Base-by-base conservation (phyloP, 2,329 filamentous ascomycete genomes). In the Alternaria hordeiaustralica region DNA sequence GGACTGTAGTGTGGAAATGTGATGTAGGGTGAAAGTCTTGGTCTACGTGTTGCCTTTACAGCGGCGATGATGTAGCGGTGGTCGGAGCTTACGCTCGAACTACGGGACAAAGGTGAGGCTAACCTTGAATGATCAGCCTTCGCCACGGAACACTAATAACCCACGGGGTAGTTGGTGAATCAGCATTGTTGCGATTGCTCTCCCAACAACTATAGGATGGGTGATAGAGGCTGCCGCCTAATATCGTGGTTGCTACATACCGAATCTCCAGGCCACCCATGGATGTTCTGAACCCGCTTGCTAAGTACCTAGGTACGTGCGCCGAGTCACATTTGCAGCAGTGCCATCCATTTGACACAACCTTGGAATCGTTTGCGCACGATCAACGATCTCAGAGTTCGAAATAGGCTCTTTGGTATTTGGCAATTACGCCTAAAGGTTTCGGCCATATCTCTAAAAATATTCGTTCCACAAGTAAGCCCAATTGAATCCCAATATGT, bases 41-140 rank as follows among this genome's bases (percentile, higher is more conserved):
- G 58, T 60, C 62, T 58, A 60, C 53, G 57, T 58, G 64, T 65
- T 68, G 68, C 62, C 58, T 65, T 54, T 55, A 21, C 56, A 50
- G 65, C 54, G 55, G 58, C 65, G 63, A 66, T 71, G 66, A 71
- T 67, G 62, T 56, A 66, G 54, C 25, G 61, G 58, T 67, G 58
- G 61, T 65, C 61, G 63, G 61, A 68, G 60, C 62, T 69, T 60
- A 44, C 46, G 50, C 49, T 44, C 44, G 33, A 55, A 28, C 46
- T 59, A 57, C 55, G 45, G 61, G 23, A 57, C 49, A 61, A 66
- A 63, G 49, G 47, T 60, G 61, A 70, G 68, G 66, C 66, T 69
- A 36, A 25, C 49, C 49, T 36, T 23, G 49, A 60, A 64, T 61
- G 45, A 55, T 64, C 64, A 45, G 54, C 58, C 20, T 18, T 64